Evolutionary conservation across 768 basidiomycete species (phyloP), one percentile per base, ranked within the genome.

Genomic region (Butyriboletus loyo): DNA sequence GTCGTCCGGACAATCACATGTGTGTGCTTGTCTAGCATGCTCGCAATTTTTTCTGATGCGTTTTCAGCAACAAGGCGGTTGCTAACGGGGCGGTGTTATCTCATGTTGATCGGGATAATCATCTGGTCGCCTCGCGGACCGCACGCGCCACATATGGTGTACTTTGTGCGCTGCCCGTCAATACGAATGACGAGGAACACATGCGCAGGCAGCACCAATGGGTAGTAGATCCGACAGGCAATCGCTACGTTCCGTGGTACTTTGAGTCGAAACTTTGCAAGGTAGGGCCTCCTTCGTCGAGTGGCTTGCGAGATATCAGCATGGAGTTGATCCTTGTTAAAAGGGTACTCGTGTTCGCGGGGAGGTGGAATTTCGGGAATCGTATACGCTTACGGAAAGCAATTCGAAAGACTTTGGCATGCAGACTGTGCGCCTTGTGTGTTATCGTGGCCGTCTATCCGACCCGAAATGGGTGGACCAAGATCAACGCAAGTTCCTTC

Each of bases 381-480:
- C 57, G 5, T 59, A 52, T 46, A 45, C 57, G 4, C 46, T 54
- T n/a, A 51, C 46, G 1, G 49, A 49, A 27, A 25, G 2, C 0
- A 17, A 42, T 38, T 50, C 28, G 3, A 19, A 5, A 21, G 28
- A 39, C 5, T 60, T 60, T 32, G 40, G 44, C 8, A 15, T 35
- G 10, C 57, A 60, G 35, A 19, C 7, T 5, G 30, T 60, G 8
- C 32, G 53, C 22, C 30, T 60, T 17, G 21, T 41, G 7, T 48
- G 51, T 25, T 60, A 60, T 41, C 39, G 47, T 13, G 59, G 59
- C 8, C 15, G 4, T 21, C 5, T 53, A 31, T 27, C 50, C 5
- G 10, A 52, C 7, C 59, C 58, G 3, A 19, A 41, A 31, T 60
- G 59, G 59, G 28, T 60, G 28, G 59, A 60, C 45, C 44, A 56